Evolutionary conservation across 495 filamentous ascomycete species (phyloP).

Genomic region (Talaromyces stipitatus): DNA sequence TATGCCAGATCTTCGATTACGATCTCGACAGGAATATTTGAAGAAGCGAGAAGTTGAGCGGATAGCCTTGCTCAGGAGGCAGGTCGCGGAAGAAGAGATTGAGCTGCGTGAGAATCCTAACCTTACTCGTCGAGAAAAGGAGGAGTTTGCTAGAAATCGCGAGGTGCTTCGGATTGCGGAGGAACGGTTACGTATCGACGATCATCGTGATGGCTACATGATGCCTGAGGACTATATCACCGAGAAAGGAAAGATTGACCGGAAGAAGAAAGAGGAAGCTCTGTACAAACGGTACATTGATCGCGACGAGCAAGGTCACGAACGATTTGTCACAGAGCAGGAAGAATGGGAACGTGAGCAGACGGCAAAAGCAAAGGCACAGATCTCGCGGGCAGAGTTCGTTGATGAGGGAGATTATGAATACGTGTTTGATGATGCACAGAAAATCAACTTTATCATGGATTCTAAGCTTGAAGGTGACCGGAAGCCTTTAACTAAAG

Average conservation of each 20-base stretch:
- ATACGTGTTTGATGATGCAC: slow-evolving; percentile 84
- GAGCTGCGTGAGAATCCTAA: slow-evolving; percentile 72
- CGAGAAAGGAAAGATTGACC: slow-evolving; percentile 84
- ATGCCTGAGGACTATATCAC: slow-evolving; percentile 93
- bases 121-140: slow-evolving; percentile 71
- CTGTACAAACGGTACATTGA: slow-evolving; percentile 90
- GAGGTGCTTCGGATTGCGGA: slow-evolving; percentile 83
- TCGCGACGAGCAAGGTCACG: slow-evolving; percentile 77
- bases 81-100: slow-evolving; percentile 83
- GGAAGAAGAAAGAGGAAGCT: slow-evolving; percentile 82
- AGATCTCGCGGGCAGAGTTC: slow-evolving; percentile 67
- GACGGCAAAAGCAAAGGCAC: slow-evolving; percentile 79
- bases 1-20: slow-evolving; percentile 68
- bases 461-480: slow-evolving; percentile 65
- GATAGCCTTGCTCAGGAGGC: slow-evolving; percentile 74
- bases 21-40: slow-evolving; percentile 86
- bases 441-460: slow-evolving; percentile 79
- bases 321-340: slow-evolving; percentile 87
- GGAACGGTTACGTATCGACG: slow-evolving; percentile 81
- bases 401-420: slow-evolving; percentile 88
- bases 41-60: slow-evolving; percentile 86
- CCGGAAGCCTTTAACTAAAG: slow-evolving; percentile 59
- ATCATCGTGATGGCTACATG: slow-evolving; percentile 87
- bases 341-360: slow-evolving; percentile 96
- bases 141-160: slow-evolving; percentile 84